Percentiles rank a stretch among this genome's conserved stretches.
Evolutionary conservation across 2,329 filamentous ascomycete genomes (phyloP).

Genomic region (Gaeumannomyces sp.): DNA sequence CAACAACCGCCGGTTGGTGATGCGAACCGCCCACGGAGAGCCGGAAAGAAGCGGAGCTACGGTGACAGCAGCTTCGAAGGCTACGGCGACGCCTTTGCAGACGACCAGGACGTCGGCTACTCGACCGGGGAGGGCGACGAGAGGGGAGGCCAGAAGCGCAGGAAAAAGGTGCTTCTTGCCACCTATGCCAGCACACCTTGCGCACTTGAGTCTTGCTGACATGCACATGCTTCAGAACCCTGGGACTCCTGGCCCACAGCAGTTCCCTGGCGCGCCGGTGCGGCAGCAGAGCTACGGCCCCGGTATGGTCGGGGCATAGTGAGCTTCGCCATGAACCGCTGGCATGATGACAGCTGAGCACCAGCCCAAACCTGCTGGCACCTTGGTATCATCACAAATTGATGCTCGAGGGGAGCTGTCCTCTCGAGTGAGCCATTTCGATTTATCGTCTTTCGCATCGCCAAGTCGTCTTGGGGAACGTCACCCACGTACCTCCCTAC

Average conservation of each 20-base stretch:
- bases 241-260: slow-evolving; percentile 27
- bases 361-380: too few relatives aligned
- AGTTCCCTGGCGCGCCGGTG: slow-evolving; percentile 34
- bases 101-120: slow-evolving; percentile 59
- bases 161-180: slow-evolving; percentile 53
- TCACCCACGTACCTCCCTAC: too few relatives aligned
- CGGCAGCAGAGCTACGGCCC: slow-evolving; percentile 51
- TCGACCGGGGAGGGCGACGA: slow-evolving; percentile 69
- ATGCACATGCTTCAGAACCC: slow-evolving; percentile 39
- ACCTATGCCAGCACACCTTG: slow-evolving; percentile 15
- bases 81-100: slow-evolving; percentile 64
- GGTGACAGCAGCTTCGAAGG: slow-evolving; percentile 69
- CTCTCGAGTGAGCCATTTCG: neutral
- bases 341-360: too few relatives aligned
- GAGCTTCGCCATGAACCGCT: neutral
- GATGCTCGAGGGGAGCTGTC: neutral
- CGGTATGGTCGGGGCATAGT: slow-evolving; percentile 52
- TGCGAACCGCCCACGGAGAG: slow-evolving; percentile 53
- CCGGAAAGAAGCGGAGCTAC: slow-evolving; percentile 69
- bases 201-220: slow-evolving; percentile 12
- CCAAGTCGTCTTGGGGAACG: neutral
- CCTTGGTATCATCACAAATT: neutral
- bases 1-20: slow-evolving; percentile 36
- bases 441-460: neutral
- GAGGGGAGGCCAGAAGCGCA: slow-evolving; percentile 49